A percentile compares a stretch with the other conserved stretches of the same genome.
These are phyloP conservation scores for Epichloe baconii DNA, from an alignment of 2,329 filamentous ascomycete species.

Conservation along the genomic window DNA sequence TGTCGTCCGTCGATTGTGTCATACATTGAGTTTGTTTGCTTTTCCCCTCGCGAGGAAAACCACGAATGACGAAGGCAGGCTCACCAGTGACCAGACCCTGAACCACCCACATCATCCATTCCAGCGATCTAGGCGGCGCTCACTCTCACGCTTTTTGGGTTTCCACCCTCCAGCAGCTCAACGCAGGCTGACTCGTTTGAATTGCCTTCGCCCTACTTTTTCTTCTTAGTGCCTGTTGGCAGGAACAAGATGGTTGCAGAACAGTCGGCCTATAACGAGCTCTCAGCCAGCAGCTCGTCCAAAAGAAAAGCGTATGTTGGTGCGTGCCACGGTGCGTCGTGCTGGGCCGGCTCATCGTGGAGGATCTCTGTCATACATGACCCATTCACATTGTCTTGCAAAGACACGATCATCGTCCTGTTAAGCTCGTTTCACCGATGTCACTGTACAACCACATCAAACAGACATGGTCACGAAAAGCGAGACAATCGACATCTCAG, in stretches of 20 bases:
- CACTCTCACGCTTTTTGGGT: background rate
- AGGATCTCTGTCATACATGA: too few relatives aligned
- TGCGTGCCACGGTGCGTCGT: background rate
- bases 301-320: background rate
- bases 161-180: too few relatives aligned
- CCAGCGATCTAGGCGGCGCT: slow-evolving; percentile 7
- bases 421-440: background rate
- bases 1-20: background rate
- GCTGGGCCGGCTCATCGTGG: background rate
- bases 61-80: slow-evolving; percentile 3
- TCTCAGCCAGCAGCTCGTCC: background rate
- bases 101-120: slow-evolving; percentile 9
- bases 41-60: background rate
- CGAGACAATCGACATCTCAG: background rate
- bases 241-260: background rate
- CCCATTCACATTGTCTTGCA: background rate
- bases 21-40: slow-evolving; percentile 1
- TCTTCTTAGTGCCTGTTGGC: background rate
- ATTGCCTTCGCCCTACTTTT: background rate
- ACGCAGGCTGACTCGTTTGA: background rate
- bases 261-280: background rate
- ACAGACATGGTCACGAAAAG: background rate
- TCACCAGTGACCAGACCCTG: background rate
- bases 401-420: background rate
- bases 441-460: background rate